Base-by-base conservation (phyloP, 257 asterid species). In the Ehretia macrophylla region DNA sequence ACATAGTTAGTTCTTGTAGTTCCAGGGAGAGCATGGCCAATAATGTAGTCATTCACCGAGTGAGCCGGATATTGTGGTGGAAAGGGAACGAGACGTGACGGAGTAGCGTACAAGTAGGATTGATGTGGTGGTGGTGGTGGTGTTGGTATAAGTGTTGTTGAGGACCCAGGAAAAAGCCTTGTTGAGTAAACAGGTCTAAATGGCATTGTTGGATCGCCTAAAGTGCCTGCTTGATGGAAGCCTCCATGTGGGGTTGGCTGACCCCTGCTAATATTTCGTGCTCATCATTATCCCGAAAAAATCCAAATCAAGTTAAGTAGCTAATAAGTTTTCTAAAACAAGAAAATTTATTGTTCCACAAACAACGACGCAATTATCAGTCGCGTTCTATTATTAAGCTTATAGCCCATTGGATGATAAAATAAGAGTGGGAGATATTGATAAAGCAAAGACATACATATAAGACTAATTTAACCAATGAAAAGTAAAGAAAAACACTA, bases 181-280 rank as follows among this genome's bases (percentile, higher is more conserved):
- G 94, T 55, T 0, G 87, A 71, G 75, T 84, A 84, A 54, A 84
- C 59, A 51, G 91, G 69, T 70, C 84, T 65, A 66, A 73, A 88
- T 19, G 83, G 68, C 54, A 76, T 17, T 23, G 77, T 39, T 54
- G 78, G 74, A 14, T 84, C 95, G 14, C 59, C 57, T 12, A 60
- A 59, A 59, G 59, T 77, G 27, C 71, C 59, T 52, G 75, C 21
- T 58, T 76, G 90, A 62, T 82, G 81, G 55, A 69, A 68, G 5
- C 75, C 87, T 72, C 88, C 94, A 3, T 74, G 84, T 54, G 79
- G 78, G 17, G 81, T 68, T 32, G 80, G 68, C 55, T 82, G 97
- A 3, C 94, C 79, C 38, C 87, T 84, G 77, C 64, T 49, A 17
- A 19, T 50, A 58, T 13, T 53, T 35, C 23, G 14, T 17, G 47